Conservation (phyloP, 305 asterid species). For the Striga hermonthica region DNA sequence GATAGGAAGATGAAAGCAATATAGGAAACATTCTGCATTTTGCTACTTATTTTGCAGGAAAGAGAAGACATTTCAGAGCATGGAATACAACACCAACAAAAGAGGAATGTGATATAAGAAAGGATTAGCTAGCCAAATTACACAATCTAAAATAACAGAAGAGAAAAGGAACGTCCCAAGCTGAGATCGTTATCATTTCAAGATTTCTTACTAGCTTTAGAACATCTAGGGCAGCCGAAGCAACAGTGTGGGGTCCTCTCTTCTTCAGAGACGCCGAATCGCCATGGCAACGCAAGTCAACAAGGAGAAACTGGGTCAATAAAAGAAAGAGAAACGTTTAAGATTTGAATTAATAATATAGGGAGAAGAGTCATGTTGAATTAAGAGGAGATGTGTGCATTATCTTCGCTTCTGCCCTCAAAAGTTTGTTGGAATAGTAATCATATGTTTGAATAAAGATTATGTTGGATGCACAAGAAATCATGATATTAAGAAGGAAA, state of each 20-base stretch:
- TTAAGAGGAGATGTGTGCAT: conserved; percentile 11
- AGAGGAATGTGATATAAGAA: neutral
- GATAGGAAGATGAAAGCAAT: conserved; percentile 19
- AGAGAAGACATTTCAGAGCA: neutral
- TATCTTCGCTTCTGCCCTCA: neutral
- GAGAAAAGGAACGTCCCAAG: neutral
- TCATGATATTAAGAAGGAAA: neutral
- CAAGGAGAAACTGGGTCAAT: conserved; percentile 82
- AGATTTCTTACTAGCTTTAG: conserved; percentile 72
- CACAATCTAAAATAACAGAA: conserved; percentile 10
- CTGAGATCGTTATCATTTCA: conserved; percentile 18
- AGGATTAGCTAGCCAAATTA: conserved; percentile 14
- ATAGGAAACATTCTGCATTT: neutral
- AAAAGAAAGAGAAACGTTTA: conserved; percentile 32
- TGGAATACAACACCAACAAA: neutral
- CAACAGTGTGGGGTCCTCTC: conserved; percentile 81
- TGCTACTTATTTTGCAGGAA: neutral
- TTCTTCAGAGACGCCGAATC: conserved; percentile 80
- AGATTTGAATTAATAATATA: conserved; percentile 28
- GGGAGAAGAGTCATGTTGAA: neutral
- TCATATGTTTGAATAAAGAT: conserved; percentile 2
- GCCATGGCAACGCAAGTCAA: conserved; percentile 98
- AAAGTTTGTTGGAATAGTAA: neutral
- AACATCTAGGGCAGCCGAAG: conserved; percentile 93
- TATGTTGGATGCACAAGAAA: conserved; percentile 19